Conservation (phyloP, 495 filamentous ascomycete genomes). For the Collariella sp. region DNA sequence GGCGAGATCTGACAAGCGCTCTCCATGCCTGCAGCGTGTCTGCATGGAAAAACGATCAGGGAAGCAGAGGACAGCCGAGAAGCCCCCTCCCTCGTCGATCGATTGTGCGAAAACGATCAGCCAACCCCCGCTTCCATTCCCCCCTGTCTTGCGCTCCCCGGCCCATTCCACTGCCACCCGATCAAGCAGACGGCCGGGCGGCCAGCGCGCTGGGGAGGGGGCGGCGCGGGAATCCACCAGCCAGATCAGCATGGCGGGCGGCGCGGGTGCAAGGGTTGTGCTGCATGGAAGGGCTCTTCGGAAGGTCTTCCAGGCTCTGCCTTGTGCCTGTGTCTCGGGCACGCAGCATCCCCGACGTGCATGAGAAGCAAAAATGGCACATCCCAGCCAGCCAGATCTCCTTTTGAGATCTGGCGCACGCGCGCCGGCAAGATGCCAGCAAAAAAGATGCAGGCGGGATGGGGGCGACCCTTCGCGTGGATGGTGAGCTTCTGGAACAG, state of each 20-base stretch:
- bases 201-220: too few relatives aligned
- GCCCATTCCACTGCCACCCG: slow-evolving; percentile 9
- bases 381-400: too few relatives aligned
- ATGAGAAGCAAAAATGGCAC: neutral
- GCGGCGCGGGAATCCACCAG: too few relatives aligned
- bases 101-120: too few relatives aligned
- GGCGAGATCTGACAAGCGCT: slow-evolving; percentile 2
- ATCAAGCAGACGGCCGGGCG: slow-evolving; percentile 11
- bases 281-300: slow-evolving; percentile 12
- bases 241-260: too few relatives aligned
- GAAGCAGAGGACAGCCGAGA: neutral
- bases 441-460: too few relatives aligned
- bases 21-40: neutral
- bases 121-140: neutral
- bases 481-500: too few relatives aligned
- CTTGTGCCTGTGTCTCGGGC: slow-evolving; percentile 5
- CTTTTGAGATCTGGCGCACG: neutral
- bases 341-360: neutral
- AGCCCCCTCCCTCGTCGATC: neutral
- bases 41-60: neutral
- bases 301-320: neutral
- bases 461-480: too few relatives aligned
- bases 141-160: neutral
- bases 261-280: slow-evolving; percentile 2
- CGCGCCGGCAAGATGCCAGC: neutral